Evolutionary conservation across 352 stramenopile species (phyloP), one percentile per base, ranked within the genome.

Genomic region (Globisporangium perplexum): DNA sequence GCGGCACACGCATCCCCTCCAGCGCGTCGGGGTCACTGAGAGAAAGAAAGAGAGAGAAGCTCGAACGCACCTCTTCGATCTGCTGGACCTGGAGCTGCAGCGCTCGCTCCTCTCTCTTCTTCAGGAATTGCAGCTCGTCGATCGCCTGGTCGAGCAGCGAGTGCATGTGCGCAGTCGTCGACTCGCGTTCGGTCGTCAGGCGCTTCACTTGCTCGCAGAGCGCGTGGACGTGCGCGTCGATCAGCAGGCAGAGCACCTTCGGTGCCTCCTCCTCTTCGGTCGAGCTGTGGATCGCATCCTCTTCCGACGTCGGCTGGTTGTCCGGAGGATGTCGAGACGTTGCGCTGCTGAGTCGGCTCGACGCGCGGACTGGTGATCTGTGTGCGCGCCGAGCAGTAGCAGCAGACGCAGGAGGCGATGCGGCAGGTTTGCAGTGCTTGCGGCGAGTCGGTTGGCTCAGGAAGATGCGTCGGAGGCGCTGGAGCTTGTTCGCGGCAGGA

Each of bases 401-500:
- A 2, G 47, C 14, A 14, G 1, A 23, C n/a, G 4, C 14, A 8
- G 6, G 39, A 8, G 5, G 7, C 4, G 17, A 14, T 7, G 7
- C 15, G 20, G 12, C 11, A 18, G 11, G 33, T 18, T 39, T 39
- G 33, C 33, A 17, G n/a, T 17, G 20, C 24, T 46, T 54, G 43
- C n/a, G 52, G 42, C 23, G 51, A 46, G 35, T 63, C 43, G 73
- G 74, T n/a, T 69, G 70, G 43, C 72, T 89, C 30, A 89, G 62
- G 55, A 87, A 89, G 51, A 89, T 89, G 47, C 77, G 77, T 12
- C 77, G 69, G 38, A 89, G 60, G 7, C 77, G 69, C 31, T 72
- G 59, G 42, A 89, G 69, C 31, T 84, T 85, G 20, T 60, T 57
- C 17, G 56, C 41, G 47, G 74, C 56, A 17, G 60, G 42, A 28